phyloP scores from a whole-genome alignment of 1,284 basidiomycete species.

The Irpex lacteus region DNA sequence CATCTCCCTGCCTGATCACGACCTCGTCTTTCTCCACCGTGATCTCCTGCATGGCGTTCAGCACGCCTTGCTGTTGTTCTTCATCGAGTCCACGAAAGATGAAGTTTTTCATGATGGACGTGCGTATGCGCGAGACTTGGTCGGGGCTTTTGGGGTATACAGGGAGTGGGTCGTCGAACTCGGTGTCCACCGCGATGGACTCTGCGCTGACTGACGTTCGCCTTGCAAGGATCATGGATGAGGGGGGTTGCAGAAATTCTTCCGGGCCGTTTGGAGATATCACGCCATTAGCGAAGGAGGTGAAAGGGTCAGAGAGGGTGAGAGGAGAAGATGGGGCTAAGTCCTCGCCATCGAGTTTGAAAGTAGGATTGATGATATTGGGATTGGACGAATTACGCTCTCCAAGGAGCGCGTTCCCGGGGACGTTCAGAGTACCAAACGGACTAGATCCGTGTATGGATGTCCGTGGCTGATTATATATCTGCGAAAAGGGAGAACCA shows the following conservation, averaged over 20 bases:
- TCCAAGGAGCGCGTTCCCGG: constrained; percentile 70
- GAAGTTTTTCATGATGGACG: constrained; percentile 87
- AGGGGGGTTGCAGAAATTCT: constrained; percentile 65
- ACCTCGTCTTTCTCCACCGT: constrained; percentile 71
- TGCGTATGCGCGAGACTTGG: constrained; percentile 85
- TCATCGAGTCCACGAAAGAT: constrained; percentile 96
- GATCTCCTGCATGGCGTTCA: constrained; percentile 95
- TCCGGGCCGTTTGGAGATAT: constrained; percentile 41
- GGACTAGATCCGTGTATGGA: constrained; percentile 53
- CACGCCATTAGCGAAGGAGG: constrained; percentile 35
- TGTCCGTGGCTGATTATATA: constrained; percentile 40
- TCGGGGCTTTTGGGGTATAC: constrained; percentile 82
- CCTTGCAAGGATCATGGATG: constrained; percentile 81
- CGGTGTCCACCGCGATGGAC: constrained; percentile 82
- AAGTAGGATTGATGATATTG: constrained; percentile 36
- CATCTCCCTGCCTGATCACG: constrained; percentile 95
- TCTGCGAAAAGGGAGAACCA: constrained; percentile 49
- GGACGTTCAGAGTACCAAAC: constrained; percentile 74
- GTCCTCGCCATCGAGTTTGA: constrained; percentile 57
- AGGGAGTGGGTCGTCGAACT: constrained; percentile 63
- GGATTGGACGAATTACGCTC: constrained; percentile 29
- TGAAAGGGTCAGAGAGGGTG: constrained; percentile 48
- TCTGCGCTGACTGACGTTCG: constrained; percentile 97
- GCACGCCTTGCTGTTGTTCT: constrained; percentile 90
- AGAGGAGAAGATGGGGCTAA: constrained; percentile 63